A percentile compares a stretch with the other conserved stretches of the same genome.
These are phyloP conservation scores for Clavispora fructus DNA, from an alignment of 805 yeast species.

Conservation along the genomic window DNA sequence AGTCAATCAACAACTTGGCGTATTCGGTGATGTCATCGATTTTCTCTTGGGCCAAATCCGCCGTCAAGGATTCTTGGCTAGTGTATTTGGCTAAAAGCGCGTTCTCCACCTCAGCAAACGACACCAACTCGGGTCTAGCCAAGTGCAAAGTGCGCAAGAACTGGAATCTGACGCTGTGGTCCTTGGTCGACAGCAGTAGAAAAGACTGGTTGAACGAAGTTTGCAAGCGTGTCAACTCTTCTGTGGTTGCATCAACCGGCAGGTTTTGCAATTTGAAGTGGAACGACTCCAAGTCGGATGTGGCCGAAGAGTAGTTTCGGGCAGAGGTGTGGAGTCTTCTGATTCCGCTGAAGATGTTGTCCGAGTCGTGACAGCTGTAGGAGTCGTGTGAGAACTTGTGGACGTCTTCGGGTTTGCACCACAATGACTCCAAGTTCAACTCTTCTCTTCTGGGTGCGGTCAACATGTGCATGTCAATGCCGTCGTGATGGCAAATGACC, in stretches of 20 bases:
- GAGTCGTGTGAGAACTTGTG: conserved; percentile 17
- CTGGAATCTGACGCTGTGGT: conserved; percentile 16
- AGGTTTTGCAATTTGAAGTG: conserved; percentile 2
- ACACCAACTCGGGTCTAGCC: conserved; percentile 18
- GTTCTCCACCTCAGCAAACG: conserved; percentile 20
- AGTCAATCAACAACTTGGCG: conserved; percentile 31
- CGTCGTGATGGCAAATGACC: conserved; percentile 76
- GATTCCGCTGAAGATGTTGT: conserved; percentile 21
- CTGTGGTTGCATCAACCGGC: not conserved
- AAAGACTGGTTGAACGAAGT: conserved; percentile 4
- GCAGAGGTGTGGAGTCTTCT: conserved; percentile 33
- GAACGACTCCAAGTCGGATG: not conserved
- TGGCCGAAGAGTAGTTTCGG: not conserved
- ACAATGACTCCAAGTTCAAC: conserved; percentile 67
- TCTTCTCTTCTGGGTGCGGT: conserved; percentile 64
- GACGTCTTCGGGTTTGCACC: conserved; percentile 44
- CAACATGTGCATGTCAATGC: conserved; percentile 65
- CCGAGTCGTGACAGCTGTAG: conserved; percentile 13
- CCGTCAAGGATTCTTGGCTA: conserved; percentile 7
- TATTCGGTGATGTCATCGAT: conserved; percentile 25
- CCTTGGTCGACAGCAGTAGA: conserved; percentile 6
- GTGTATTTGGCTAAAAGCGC: conserved; percentile 27
- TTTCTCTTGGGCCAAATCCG: conserved; percentile 15
- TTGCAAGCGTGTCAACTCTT: conserved; percentile 1
- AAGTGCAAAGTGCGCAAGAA: conserved; percentile 26